Evolutionary conservation across 2,329 filamentous ascomycete genomes (phyloP), one percentile per base, ranked within the genome.

Genomic region (Penicillium hesseltinei): DNA sequence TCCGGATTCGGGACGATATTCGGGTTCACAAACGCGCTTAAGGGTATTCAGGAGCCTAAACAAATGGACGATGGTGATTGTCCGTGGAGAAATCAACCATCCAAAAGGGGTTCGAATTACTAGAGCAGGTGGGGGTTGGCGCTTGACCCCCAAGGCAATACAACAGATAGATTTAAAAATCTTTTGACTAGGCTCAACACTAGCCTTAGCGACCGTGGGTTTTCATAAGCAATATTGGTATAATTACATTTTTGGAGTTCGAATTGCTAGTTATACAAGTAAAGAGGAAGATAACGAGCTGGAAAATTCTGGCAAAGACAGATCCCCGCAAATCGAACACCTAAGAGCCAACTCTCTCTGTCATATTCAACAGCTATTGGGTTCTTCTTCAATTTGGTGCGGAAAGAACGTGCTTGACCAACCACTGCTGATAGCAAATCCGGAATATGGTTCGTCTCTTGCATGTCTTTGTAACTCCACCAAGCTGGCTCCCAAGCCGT

Each of bases 371-470:
- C 5, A 33, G 23, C 17, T 13, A 2, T 38, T 21, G 4, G 15
- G 8, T 17, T 40, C 10, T 21, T 51, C 33, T 8, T 44, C 43
- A 0, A 38, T 13, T 15, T 39, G 51, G 1, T 36, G 43, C 15
- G 45, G 55, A 21, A 58, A 56, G 38, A 62, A 60, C 49, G 58
- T 62, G 23, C 58, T 60, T 23, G 54, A 60, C 60, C 60, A 62
- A 3, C 60, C 60, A 58, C 60, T 62, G 10, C 33, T 56, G 19
- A 62, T 60, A n/a, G 58, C 19, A 33, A 60, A 62, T 5, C 54
- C 60, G 21, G 7, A 46, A 36, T 6, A 33, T 29, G n/a, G 11
- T n/a, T 35, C 29, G 8, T 44, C 23, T 17, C 6, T 51, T 17
- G 19, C 13, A 40, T 40, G 15, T 2, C 5, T 38, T 5, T 9